Conservation (phyloP, 208 protist genomes). For the Leishmania turanica region DNA sequence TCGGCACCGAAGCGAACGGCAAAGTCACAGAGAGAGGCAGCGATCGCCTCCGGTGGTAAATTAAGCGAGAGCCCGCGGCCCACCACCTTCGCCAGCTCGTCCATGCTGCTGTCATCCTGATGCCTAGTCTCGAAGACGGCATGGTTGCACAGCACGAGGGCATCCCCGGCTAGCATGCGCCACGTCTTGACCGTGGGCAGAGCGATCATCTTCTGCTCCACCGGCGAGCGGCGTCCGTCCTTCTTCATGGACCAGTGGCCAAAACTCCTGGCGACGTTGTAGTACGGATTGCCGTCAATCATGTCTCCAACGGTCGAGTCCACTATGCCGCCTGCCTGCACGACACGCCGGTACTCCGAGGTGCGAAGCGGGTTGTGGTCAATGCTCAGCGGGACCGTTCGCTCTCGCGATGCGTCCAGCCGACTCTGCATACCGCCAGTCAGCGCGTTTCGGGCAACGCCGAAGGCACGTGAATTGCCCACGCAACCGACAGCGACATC, state of each 20-base stretch:
- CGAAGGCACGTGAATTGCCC: constrained; percentile 75
- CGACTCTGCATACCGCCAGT: constrained; percentile 39
- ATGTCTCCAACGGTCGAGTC: constrained; percentile 45
- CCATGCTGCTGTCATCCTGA: constrained; percentile 64
- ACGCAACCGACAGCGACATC: constrained; percentile 68
- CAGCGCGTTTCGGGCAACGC: constrained; percentile 61
- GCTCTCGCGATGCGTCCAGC: constrained; percentile 58
- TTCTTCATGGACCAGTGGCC: constrained; percentile 86
- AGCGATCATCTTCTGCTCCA: constrained; percentile 81
- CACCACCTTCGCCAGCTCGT: constrained; percentile 79
- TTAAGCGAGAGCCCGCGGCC: constrained; percentile 43
- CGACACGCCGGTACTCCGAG: constrained; percentile 67
- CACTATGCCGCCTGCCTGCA: constrained; percentile 62
- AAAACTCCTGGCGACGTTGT: constrained; percentile 78
- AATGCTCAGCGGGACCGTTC: constrained; percentile 62
- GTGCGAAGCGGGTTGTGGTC: constrained; percentile 69
- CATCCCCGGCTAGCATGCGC: constrained; percentile 79
- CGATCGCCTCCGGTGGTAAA: constrained; percentile 47
- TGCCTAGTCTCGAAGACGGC: constrained; percentile 71
- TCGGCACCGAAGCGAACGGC: constrained; percentile 72
- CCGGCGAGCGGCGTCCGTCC: constrained; percentile 48
- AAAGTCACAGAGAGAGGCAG: constrained; percentile 77
- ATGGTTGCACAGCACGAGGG: constrained; percentile 77
- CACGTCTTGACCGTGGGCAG: constrained; percentile 62
- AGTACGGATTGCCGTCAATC: constrained; percentile 79